phyloP scores from a whole-genome alignment of 106 monocot species.

The Allium cepa region DNA sequence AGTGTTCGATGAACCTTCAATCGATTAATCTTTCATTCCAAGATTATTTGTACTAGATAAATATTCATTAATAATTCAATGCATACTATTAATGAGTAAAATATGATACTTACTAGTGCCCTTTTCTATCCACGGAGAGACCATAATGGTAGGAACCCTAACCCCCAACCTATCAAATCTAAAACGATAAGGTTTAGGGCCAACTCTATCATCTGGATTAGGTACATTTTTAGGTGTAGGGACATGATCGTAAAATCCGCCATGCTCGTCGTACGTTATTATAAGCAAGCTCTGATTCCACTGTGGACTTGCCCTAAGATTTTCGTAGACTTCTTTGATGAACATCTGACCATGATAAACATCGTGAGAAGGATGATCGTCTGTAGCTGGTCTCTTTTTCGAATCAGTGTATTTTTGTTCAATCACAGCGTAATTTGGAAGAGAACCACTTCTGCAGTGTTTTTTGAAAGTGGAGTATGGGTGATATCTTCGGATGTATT shows the following conservation, averaged over 20 bases:
- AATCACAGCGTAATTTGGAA: constrained; percentile 79
- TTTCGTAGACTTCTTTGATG: constrained; percentile 69
- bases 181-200: constrained; percentile 55
- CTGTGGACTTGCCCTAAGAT: constrained; percentile 63
- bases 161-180: constrained; percentile 38
- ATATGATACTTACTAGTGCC: constrained; percentile 45
- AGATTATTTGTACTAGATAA: not conserved
- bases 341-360: constrained; percentile 85
- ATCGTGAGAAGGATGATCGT: constrained; percentile 88
- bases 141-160: constrained; percentile 24
- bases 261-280: constrained; percentile 86
- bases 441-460: constrained; percentile 31
- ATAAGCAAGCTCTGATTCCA: constrained; percentile 71
- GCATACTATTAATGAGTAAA: not conserved
- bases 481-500: constrained; percentile 26
- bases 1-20: not conserved
- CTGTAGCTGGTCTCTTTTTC: constrained; percentile 49
- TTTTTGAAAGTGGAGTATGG: constrained; percentile 41
- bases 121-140: constrained; percentile 91
- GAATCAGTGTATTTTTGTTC: constrained; percentile 79
- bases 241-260: constrained; percentile 76
- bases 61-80: not conserved
- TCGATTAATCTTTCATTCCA: not conserved
- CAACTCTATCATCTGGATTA: constrained; percentile 64
- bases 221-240: constrained; percentile 63